Base-by-base conservation (phyloP, 192 early-diverging fungal species). In the Geranomyces michiganensis region DNA sequence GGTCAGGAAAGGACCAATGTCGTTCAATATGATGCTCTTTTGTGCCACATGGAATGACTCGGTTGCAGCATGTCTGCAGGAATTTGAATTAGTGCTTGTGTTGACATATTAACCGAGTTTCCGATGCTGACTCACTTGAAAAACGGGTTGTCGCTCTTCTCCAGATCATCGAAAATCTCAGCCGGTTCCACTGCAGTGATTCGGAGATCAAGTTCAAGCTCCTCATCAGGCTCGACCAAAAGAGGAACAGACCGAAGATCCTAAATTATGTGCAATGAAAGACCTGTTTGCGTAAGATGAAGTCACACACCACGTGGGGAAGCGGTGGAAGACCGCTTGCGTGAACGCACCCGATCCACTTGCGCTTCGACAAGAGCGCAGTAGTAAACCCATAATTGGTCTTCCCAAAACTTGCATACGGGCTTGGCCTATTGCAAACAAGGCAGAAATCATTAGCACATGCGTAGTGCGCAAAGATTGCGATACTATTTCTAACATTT, bases 341-440 rank as follows among this genome's bases (percentile, higher is more conserved):
- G n/a, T n/a, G n/a, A n/a, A n/a, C 26, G 30, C 76, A 83, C 83
- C 65, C 82, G 67, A 26, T 88, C 88, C 12, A 90, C 70, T 55
- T 80, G 71, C 26, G 66, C 53, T 64, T 96, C 92, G 9, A 93
- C 75, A 45, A 93, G 75, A 0, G 89, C 80, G 71, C 87, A 90
- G 56, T 90, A 93, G 43, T 91, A 87, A 0, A 82, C 88, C 95
- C 95, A 96, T 19, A 95, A 66, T 67, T 88, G 74, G 75, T 96
- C 95, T 75, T 95, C 94, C 95, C 95, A 96, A 12, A 79, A 83
- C 36, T 83, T 81, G 70, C 94, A 94, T 2, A 91, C 93, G 30
- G 87, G 79, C 15, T 89, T 32, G 19, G 84, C 85, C 87, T 91
- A 41, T 60, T 7, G 17, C 26, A 31, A 30, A 53, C 19, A 46